Evolutionary conservation across 2,329 filamentous ascomycete genomes (phyloP).

Genomic region (Pseudogymnoascus sp.): DNA sequence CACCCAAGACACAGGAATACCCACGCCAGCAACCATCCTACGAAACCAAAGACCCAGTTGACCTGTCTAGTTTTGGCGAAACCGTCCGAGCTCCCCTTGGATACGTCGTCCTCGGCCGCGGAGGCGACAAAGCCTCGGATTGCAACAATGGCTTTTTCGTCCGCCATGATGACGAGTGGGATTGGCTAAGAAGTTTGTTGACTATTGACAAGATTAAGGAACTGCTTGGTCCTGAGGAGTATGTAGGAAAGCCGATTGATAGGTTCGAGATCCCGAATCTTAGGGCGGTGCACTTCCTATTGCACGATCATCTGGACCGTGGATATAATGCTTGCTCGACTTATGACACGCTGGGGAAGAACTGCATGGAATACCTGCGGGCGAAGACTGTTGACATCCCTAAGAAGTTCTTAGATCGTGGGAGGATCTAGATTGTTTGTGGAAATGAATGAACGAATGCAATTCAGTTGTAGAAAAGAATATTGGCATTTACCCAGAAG

Average conservation of each 20-base stretch:
- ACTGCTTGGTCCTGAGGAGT: slow-evolving; percentile 19
- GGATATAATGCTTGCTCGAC: slow-evolving; percentile 35
- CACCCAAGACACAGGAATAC: slow-evolving; percentile 3
- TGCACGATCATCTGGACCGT: slow-evolving; percentile 39
- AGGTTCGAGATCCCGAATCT: slow-evolving; percentile 13
- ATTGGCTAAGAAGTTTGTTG: slow-evolving; percentile 29
- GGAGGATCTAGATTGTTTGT: slow-evolving; percentile 30
- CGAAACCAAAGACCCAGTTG: slow-evolving; percentile 14
- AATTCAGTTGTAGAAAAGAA: not conserved
- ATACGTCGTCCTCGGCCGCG: slow-evolving; percentile 28
- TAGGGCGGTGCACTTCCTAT: slow-evolving; percentile 29
- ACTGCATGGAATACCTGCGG: slow-evolving; percentile 37
- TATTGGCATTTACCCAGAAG: not conserved
- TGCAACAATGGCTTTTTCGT: slow-evolving; percentile 35
- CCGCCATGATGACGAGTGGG: slow-evolving; percentile 31
- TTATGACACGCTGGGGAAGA: slow-evolving; percentile 41
- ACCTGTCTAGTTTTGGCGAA: slow-evolving; percentile 17
- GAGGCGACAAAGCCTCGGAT: slow-evolving; percentile 32
- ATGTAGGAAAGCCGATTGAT: slow-evolving; percentile 18
- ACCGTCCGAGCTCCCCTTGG: slow-evolving; percentile 24
- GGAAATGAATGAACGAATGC: not conserved
- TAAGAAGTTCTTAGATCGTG: slow-evolving; percentile 34
- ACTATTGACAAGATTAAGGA: slow-evolving; percentile 21
- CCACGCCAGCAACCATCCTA: slow-evolving; percentile 9
- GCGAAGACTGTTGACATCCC: slow-evolving; percentile 39